Conservation (phyloP, 306 rosid genomes). For the Medicago ruthenica region DNA sequence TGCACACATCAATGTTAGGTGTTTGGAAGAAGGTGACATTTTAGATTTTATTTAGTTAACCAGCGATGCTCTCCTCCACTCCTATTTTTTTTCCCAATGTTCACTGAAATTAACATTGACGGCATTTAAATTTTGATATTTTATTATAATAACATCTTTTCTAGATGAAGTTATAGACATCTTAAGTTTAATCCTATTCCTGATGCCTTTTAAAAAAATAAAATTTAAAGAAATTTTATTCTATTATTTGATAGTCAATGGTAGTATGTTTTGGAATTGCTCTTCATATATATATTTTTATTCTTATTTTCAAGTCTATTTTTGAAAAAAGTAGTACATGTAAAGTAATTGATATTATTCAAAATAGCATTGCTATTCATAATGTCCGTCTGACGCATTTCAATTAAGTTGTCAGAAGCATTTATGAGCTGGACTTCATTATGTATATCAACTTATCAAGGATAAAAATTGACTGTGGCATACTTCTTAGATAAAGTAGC, state of each 20-base stretch:
- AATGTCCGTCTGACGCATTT: slow-evolving; percentile 24
- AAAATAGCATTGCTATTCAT: neutral
- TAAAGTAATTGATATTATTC: neutral
- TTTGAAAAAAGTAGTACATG: neutral
- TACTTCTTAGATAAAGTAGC: neutral
- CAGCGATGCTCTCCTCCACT: slow-evolving; percentile 20
- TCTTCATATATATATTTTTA: neutral
- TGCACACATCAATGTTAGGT: neutral
- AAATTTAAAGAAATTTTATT: neutral
- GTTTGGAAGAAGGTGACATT: slow-evolving; percentile 29
- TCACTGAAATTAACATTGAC: slow-evolving; percentile 29
- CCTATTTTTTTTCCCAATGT: slow-evolving; percentile 19
- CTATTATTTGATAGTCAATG: slow-evolving; percentile 21
- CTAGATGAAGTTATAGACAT: slow-evolving; percentile 20
- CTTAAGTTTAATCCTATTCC: slow-evolving; percentile 22
- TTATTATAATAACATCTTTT: neutral
- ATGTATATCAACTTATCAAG: neutral
- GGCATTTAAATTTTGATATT: slow-evolving; percentile 29
- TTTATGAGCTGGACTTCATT: slow-evolving; percentile 17
- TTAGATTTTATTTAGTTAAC: neutral
- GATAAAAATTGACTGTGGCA: slow-evolving; percentile 21
- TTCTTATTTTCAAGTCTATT: neutral
- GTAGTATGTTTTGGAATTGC: slow-evolving; percentile 15
- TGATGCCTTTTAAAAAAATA: slow-evolving; percentile 1
- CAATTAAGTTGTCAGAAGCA: slow-evolving; percentile 33